phyloP scores from a whole-genome alignment of 352 stramenopile species.

The Globisporangium mamillatum region DNA sequence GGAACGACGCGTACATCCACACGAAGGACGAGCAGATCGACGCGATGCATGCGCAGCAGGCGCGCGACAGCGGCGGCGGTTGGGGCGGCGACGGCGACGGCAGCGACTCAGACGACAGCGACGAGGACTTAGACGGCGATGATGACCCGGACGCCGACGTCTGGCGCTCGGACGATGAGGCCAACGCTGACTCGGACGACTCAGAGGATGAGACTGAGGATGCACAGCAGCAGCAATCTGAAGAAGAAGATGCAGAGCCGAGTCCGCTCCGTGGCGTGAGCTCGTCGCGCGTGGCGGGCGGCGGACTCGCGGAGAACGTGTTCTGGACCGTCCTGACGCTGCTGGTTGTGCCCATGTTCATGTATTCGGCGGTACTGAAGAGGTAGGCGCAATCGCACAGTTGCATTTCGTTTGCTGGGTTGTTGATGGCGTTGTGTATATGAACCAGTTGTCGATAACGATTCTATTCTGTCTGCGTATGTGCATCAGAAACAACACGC shows the following conservation, averaged over 20 bases:
- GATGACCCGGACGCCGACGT: slow-evolving; percentile 23
- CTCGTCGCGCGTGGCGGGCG: slow-evolving; percentile 31
- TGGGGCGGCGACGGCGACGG: slow-evolving; percentile 26
- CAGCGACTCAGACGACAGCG: slow-evolving; percentile 29
- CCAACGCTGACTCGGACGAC: slow-evolving; percentile 16
- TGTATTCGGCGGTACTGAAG: slow-evolving; percentile 38
- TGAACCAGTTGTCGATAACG: background rate
- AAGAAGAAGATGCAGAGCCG: slow-evolving; percentile 19
- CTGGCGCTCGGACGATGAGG: slow-evolving; percentile 20
- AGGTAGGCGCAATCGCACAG: background rate
- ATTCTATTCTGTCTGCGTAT: slow-evolving; percentile 1
- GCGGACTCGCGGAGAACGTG: slow-evolving; percentile 42
- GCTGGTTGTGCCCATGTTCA: slow-evolving; percentile 36
- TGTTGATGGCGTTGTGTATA: too few relatives aligned
- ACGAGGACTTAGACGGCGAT: slow-evolving; percentile 28
- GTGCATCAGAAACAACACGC: slow-evolving; percentile 14
- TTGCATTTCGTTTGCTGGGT: background rate
- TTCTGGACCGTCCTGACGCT: slow-evolving; percentile 50
- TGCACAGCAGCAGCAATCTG: slow-evolving; percentile 11
- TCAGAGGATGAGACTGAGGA: slow-evolving; percentile 7
- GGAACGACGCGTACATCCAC: slow-evolving; percentile 82
- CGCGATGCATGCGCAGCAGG: slow-evolving; percentile 52
- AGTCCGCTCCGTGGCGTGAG: slow-evolving; percentile 8
- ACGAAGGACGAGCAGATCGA: slow-evolving; percentile 85
- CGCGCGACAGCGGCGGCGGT: slow-evolving; percentile 30